Evolutionary conservation across 2,329 filamentous ascomycete species (phyloP), one percentile per base, ranked within the genome.

Genomic region (Fusarium decemcellulare): DNA sequence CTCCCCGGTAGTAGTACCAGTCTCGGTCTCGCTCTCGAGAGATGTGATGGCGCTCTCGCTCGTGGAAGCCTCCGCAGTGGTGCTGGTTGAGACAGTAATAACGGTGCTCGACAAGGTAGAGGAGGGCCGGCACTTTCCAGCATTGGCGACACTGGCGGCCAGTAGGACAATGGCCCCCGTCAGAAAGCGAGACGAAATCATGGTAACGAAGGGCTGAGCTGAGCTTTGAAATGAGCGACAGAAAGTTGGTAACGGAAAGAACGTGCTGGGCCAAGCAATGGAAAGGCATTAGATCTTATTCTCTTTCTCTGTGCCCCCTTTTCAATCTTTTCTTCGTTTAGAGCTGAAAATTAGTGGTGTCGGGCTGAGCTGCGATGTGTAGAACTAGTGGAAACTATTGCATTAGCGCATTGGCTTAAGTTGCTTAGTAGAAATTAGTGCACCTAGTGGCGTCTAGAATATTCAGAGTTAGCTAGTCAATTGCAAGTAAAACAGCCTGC

Each of bases 161-260:
- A 43, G 27, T 9, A 55, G 51, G 51, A 29, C 39, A 7, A 55
- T 14, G 32, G 51, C 27, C 36, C 36, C 39, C 9, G 51, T 44
- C 8, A 55, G n/a, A 27, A 55, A n/a, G 11, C n/a, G 51, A 43
- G 51, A 29, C 8, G 39, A 43, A 34, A 55, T 23, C 51, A 55
- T 55, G 37, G 14, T 44, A 55, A 55, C 36, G 51, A 55, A 37
- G 5, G 51, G 15, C 30, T 36, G 16, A 18, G 29, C 16, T 37
- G 12, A 8, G 18, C 18, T 23, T 10, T 12, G 29, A 39, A 53
- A 40, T 34, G 34, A 53, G 50, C 6, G 50, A 40, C 34, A 16
- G 29, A 2, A 48, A 18, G n/a, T 18, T 18, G 29, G n/a, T 18
- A n/a, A 32, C 6, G n/a, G 18, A 23, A 16, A 48, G 46, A 34